Evolutionary conservation across 2,329 filamentous ascomycete genomes (phyloP).

Genomic region (Fusarium sororula): DNA sequence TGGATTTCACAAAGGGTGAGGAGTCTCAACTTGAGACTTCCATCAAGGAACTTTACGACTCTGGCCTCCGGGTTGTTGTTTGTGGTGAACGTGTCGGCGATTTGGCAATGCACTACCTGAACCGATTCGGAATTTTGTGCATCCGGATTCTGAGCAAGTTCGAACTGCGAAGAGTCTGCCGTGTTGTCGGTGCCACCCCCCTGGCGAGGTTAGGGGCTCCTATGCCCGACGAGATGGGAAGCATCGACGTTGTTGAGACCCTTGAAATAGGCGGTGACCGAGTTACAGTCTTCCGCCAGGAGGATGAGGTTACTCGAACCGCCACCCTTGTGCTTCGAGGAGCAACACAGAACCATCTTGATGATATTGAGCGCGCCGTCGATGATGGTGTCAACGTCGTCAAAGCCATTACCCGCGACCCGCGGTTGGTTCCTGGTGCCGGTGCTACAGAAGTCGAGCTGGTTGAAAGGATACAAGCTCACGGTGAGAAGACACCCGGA

Average conservation of each 20-base stretch:
- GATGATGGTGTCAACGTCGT: constrained; percentile 99
- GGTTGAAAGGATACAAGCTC: constrained; percentile 88
- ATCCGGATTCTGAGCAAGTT: constrained; percentile 99
- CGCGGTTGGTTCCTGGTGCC: constrained; percentile 89
- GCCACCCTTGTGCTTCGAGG: constrained; percentile 94
- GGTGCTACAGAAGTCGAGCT: constrained; percentile 95
- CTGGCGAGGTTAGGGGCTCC: constrained; percentile 93
- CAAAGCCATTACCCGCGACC: constrained; percentile 96
- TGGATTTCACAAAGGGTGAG: constrained; percentile 97
- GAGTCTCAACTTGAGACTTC: constrained; percentile 88
- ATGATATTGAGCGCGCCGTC: constrained; percentile 95
- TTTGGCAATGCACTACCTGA: constrained; percentile 95
- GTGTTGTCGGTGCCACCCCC: constrained; percentile 96
- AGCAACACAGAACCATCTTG: constrained; percentile 96
- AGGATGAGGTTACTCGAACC: constrained; percentile 89
- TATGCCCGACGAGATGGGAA: constrained; percentile 99
- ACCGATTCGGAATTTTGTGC: constrained; percentile 94
- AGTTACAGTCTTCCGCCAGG: constrained; percentile 98
- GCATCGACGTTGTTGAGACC: constrained; percentile 93
- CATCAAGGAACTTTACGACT: constrained; percentile 96
- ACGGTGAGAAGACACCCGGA: constrained; percentile 91
- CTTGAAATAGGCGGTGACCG: constrained; percentile 97
- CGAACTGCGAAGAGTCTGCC: constrained; percentile 91
- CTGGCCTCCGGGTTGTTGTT: constrained; percentile 89
- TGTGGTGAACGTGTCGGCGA: constrained; percentile 95